Conservation (phyloP, 176 grass and related monocot species). For the bread wheat (Triticum aestivum) region IWGSC_CS_RefSeq_v2.1 NC_057794.1:518259441-518259940, state of each 20-base stretch:
- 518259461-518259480: conserved; percentile 12
- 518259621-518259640: conserved; percentile 98
- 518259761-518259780: conserved; percentile 3
- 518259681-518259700: conserved; percentile 99
- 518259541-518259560: conserved; percentile 26
- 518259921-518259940: conserved; percentile 22
- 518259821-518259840: conserved; percentile 66
- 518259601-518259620: conserved; percentile 97
- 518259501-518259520: background rate
- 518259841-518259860: conserved; percentile 98
- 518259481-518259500: background rate
- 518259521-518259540: background rate
- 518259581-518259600: conserved; percentile 22
- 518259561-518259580: background rate
- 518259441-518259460: conserved; percentile 25
- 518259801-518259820: conserved; percentile 28
- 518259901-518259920: conserved; percentile 67
- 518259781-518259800: background rate
- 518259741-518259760: conserved; percentile 54
- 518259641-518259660: conserved; percentile 85
- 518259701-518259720: conserved; percentile 99
- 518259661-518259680: conserved; percentile 90
- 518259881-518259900: conserved; percentile 98
- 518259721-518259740: conserved; percentile 97
- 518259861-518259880: conserved; percentile 94